Percentiles rank a stretch among this genome's conserved stretches.
Evolutionary conservation across 2,329 filamentous ascomycete species (phyloP).

Genomic region (Fonsecaea nubica): DNA sequence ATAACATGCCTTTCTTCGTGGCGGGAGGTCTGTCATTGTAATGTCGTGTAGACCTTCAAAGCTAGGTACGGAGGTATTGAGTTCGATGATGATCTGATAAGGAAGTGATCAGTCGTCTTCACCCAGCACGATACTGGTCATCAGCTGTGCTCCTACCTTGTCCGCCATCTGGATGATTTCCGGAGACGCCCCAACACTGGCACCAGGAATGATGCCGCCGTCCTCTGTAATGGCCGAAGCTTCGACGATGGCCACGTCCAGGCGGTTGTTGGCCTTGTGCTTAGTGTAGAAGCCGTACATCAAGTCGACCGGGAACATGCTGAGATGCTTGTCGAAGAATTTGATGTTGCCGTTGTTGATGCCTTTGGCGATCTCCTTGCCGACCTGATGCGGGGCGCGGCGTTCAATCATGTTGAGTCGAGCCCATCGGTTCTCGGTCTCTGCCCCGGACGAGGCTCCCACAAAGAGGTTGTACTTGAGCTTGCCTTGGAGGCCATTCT

Average conservation of each 20-base stretch:
- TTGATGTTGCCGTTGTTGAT: slow-evolving; percentile 89
- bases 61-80: slow-evolving; percentile 83
- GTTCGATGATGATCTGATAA: slow-evolving; percentile 77
- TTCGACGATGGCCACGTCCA: slow-evolving; percentile 86
- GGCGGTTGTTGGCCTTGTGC: slow-evolving; percentile 72
- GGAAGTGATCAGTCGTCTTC: neutral
- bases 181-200: slow-evolving; percentile 82
- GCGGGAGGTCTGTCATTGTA: slow-evolving; percentile 84
- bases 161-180: slow-evolving; percentile 90
- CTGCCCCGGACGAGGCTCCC: slow-evolving; percentile 84
- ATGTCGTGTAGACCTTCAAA: slow-evolving; percentile 92
- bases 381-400: slow-evolving; percentile 83
- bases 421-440: slow-evolving; percentile 94
- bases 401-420: slow-evolving; percentile 86
- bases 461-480: slow-evolving; percentile 87
- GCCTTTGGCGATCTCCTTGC: slow-evolving; percentile 86
- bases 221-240: slow-evolving; percentile 86
- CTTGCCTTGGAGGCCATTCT: slow-evolving; percentile 82
- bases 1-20: slow-evolving; percentile 68
- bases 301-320: slow-evolving; percentile 87
- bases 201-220: slow-evolving; percentile 85
- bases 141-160: slow-evolving; percentile 60
- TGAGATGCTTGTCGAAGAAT: slow-evolving; percentile 92
- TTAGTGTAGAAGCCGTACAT: slow-evolving; percentile 81
- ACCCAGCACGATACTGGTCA: neutral